Evolutionary conservation across 2,329 filamentous ascomycete genomes (phyloP).

Genomic region (Calonectria naviculata): DNA sequence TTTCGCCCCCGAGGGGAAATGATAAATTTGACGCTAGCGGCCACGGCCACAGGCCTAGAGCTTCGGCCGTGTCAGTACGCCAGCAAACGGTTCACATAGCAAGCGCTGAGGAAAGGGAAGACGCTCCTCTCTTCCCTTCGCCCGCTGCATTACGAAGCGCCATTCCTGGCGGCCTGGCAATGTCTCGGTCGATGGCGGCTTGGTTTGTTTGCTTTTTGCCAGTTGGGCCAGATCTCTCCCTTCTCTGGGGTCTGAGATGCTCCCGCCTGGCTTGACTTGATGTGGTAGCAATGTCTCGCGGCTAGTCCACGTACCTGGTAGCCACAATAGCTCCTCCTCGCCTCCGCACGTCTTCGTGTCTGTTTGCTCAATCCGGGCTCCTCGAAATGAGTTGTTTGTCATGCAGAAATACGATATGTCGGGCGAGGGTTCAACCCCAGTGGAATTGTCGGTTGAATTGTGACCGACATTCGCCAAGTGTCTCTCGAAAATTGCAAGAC

Average conservation of each 20-base stretch:
- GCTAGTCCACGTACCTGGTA: constrained; percentile 10
- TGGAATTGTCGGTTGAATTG: constrained; percentile 28
- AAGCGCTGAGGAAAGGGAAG: constrained; percentile 2
- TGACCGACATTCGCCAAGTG: constrained; percentile 32
- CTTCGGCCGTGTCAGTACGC: constrained; percentile 19
- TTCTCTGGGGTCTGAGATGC: constrained; percentile 21
- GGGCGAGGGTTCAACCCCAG: constrained; percentile 6
- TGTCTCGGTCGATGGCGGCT: constrained; percentile 15
- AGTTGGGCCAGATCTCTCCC: constrained; percentile 19
- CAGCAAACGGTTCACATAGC: constrained; percentile 13
- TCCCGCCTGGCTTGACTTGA: constrained; percentile 22
- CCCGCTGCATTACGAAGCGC: constrained; percentile 15
- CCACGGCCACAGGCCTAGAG: constrained; percentile 20
- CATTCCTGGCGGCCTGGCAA: constrained; percentile 12
- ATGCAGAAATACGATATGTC: constrained; percentile 15
- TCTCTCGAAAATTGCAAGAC: constrained; percentile 37
- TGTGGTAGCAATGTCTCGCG: constrained; percentile 18
- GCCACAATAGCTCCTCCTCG: neutral
- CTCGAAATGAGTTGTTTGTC: neutral
- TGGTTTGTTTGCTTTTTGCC: constrained; percentile 14
- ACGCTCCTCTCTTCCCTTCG: constrained; percentile 17
- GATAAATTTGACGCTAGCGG: constrained; percentile 25
- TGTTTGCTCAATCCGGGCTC: constrained; percentile 6
- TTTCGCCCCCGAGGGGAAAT: constrained; percentile 9
- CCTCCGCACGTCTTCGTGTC: constrained; percentile 1